phyloP scores from a whole-genome alignment of 345 rosid genomes.

The Gossypium sturtianum region DNA sequence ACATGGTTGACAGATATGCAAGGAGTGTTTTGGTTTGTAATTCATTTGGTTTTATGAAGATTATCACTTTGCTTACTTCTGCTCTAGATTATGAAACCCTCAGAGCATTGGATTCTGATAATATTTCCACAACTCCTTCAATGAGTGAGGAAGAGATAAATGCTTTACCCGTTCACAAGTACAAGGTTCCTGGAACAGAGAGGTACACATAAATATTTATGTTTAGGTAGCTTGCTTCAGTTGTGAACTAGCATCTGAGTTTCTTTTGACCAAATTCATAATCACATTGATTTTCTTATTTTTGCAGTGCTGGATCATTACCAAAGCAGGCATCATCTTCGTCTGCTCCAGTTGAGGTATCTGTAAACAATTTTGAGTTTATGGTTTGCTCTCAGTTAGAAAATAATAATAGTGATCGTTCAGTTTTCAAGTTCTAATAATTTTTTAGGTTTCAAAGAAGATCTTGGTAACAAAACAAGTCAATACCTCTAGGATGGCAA shows the following conservation, averaged over 20 bases:
- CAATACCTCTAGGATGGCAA: no score
- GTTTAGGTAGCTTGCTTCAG: background rate
- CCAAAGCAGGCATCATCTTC: constrained; percentile 40
- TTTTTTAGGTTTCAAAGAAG: background rate
- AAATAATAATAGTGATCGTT: background rate
- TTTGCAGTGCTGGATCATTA: constrained; percentile 33
- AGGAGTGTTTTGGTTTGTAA: background rate
- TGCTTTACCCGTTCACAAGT: constrained; percentile 60
- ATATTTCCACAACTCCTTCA: constrained; percentile 35
- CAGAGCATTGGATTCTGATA: constrained; percentile 62
- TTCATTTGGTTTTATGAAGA: background rate
- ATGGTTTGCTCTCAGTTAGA: background rate
- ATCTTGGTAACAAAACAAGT: background rate
- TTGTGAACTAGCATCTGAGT: background rate
- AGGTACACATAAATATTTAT: constrained; percentile 28
- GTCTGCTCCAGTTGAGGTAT: constrained; percentile 44
- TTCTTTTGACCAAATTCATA: background rate
- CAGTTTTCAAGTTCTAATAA: background rate
- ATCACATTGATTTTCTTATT: background rate
- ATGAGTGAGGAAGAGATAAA: constrained; percentile 82
- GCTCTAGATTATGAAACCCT: constrained; percentile 65
- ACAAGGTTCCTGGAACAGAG: constrained; percentile 39
- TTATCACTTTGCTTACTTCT: background rate
- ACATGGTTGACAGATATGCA: background rate
- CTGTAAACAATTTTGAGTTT: background rate